Evolutionary conservation across 2,329 filamentous ascomycete genomes (phyloP), one percentile per base, ranked within the genome.

Genomic region (Amauroascus verrucosus): DNA sequence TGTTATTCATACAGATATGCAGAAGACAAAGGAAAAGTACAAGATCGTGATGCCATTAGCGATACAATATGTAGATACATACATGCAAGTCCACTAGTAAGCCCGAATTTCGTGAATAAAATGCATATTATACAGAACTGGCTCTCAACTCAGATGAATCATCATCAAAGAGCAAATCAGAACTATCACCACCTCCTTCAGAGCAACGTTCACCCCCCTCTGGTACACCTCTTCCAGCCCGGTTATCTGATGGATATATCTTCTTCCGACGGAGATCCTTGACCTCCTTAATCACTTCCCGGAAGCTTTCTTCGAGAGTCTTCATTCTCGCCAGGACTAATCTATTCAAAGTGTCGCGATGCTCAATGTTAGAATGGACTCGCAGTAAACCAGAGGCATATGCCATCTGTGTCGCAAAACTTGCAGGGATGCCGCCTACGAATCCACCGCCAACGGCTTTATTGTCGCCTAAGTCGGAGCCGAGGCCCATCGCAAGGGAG

Each of bases 241-340:
- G 41, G 32, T 16, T 30, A 40, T 32, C 37, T 20, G 43, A 24
- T 26, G 33, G 28, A 37, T 30, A 16, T 37, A 20, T 22, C 28
- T 14, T 38, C 14, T 46, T 46, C 33, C 20, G 65, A 80, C 71
- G 58, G 20, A 71, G 60, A 50, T 82, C 80, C 57, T 86, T 82
- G 66, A 95, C 84, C 67, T 93, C 88, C 57, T 81, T 82, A 54
- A 89, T 80, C n/a, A 95, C 84, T 56, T 95, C 88, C 1, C 85
- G 79, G 67, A 97, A 91, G 13, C 89, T 85, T 69, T 95, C 88
- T 66, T 97, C 90, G 1, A 97, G 76, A 6, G 85, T 91, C 67
- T 93, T 93, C 88, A 96, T 96, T 32, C 88, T 77, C 7, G 88
- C 88, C 44, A 96, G 74, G 69, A 96, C 85, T 44, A 95, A 77